A percentile compares a stretch with the other conserved stretches of the same genome.
Evolutionary conservation across 257 asterid genomes (phyloP).

Genomic region (Nicotiana noctiflora): DNA sequence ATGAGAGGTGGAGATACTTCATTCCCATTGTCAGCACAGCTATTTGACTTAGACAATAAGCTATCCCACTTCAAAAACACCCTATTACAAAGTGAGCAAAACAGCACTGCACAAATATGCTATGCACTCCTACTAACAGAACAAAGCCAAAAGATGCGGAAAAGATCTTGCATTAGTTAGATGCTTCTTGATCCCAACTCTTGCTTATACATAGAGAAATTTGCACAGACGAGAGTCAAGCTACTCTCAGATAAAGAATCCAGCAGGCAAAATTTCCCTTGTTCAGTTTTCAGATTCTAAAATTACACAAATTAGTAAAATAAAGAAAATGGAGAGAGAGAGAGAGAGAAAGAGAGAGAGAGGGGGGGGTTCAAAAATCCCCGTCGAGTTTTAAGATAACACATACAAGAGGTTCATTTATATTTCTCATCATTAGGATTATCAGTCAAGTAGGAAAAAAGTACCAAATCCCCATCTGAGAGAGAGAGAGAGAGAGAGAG

Average conservation of each 20-base stretch:
- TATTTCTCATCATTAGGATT: background rate
- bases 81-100: background rate
- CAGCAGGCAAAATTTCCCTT: background rate
- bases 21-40: background rate
- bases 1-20: background rate
- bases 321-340: background rate
- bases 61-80: background rate
- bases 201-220: background rate
- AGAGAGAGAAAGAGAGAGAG: background rate
- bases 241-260: background rate
- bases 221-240: background rate
- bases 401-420: background rate
- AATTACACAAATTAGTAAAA: background rate
- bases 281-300: slow-evolving; percentile 1
- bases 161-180: background rate
- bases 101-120: background rate
- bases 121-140: background rate
- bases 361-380: background rate
- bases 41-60: slow-evolving; percentile 6
- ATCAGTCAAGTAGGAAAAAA: background rate
- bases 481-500: no score
- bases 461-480: background rate
- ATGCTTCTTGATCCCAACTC: background rate
- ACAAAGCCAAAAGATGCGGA: background rate
- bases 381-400: background rate